These are phyloP conservation scores for Candida tropicalis DNA, from an alignment of 1,139 yeast species.

Conservation along the genomic window DNA sequence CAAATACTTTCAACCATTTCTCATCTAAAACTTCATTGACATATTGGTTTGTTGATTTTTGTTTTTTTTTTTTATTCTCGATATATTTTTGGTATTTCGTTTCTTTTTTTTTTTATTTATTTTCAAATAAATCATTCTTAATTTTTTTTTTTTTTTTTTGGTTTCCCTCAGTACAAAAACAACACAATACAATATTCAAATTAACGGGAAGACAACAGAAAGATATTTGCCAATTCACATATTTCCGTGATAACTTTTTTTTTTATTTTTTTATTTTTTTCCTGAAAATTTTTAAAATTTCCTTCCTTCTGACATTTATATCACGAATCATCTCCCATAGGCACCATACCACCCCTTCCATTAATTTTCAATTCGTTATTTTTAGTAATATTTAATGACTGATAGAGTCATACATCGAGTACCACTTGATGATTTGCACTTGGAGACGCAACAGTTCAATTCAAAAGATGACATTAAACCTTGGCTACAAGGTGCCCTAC, in stretches of 20 bases:
- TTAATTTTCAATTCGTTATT: not conserved
- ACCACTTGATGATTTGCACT: constrained; percentile 18
- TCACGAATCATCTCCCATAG: not conserved
- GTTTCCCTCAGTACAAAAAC: not conserved
- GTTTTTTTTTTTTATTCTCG: too few species aligned
- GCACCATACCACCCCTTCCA: not conserved
- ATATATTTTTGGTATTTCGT: not conserved
- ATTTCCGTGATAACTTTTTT: not conserved
- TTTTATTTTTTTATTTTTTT: too few species aligned
- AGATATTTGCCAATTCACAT: not conserved
- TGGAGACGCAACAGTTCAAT: constrained; percentile 20
- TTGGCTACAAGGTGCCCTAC: constrained; percentile 56
- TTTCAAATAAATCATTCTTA: not conserved
- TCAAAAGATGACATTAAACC: constrained; percentile 57
- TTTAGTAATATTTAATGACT: constrained; percentile 8
- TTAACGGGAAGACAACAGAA: not conserved
- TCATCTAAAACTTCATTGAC: too few species aligned
- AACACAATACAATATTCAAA: not conserved
- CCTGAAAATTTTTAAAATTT: too few species aligned
- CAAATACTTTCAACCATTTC: too few species aligned
- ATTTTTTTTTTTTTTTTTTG: not conserved
- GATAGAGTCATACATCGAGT: constrained; percentile 12
- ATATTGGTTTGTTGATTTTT: too few species aligned
- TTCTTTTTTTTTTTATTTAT: not conserved
- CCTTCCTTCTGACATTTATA: not conserved